Percentiles rank a stretch among this genome's conserved stretches.
Evolutionary conservation across 2,329 filamentous ascomycete species (phyloP).

Genomic region (Aspergillus brunneoviolaceus): DNA sequence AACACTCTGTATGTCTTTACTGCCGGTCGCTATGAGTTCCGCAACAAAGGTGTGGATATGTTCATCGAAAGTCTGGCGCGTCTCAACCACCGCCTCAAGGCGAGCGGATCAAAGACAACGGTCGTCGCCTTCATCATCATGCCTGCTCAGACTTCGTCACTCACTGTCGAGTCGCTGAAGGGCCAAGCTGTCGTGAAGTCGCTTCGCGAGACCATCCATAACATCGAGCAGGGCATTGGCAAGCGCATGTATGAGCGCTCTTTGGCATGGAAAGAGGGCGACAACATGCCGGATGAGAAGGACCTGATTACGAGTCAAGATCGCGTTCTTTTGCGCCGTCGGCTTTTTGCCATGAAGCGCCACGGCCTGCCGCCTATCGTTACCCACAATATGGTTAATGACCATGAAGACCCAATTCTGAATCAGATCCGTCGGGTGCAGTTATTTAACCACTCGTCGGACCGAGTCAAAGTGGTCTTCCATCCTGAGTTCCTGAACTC

Average conservation of each 20-base stretch:
- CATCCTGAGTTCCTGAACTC: constrained; percentile 98
- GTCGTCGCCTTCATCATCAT: constrained; percentile 98
- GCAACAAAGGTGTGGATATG: constrained; percentile 99
- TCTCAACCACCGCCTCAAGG: constrained; percentile 89
- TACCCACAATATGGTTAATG: constrained; percentile 98
- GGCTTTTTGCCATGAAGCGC: constrained; percentile 96
- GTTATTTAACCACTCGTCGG: constrained; percentile 91
- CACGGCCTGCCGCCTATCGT: constrained; percentile 88
- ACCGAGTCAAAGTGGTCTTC: constrained; percentile 97
- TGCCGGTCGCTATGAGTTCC: constrained; percentile 92
- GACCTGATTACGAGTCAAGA: constrained; percentile 90
- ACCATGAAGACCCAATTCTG: constrained; percentile 86
- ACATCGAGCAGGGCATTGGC: constrained; percentile 89
- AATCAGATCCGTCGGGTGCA: constrained; percentile 95
- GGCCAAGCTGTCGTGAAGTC: constrained; percentile 98
- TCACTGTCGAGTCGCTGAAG: constrained; percentile 93
- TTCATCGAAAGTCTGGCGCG: constrained; percentile 96
- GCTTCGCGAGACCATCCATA: constrained; percentile 84
- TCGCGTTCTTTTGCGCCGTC: constrained; percentile 84
- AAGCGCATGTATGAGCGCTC: constrained; percentile 93
- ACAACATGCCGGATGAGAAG: constrained; percentile 92
- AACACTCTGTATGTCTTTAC: constrained; percentile 99
- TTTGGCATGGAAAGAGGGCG: constrained; percentile 91
- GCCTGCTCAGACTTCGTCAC: constrained; percentile 91
- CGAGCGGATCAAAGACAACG: constrained; percentile 80